Evolutionary conservation across 495 filamentous ascomycete species (phyloP), one percentile per base, ranked within the genome.

Genomic region (Staphylotrichum tortipilum): DNA sequence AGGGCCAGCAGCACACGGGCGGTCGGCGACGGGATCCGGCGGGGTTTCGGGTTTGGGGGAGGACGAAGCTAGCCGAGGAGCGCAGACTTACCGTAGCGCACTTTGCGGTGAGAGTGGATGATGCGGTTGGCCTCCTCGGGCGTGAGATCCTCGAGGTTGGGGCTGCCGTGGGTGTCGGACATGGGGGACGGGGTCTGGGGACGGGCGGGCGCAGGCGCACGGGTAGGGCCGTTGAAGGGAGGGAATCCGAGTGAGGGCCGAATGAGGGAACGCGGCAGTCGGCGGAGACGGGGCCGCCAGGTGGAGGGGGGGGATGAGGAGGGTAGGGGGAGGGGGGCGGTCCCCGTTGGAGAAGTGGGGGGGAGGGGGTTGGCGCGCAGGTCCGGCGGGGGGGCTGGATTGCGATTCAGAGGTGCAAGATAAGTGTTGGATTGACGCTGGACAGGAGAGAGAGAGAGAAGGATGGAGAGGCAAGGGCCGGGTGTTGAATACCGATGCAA

Each of bases 21-120:
- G n/a, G n/a, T n/a, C n/a, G n/a, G n/a, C n/a, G n/a, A n/a, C n/a
- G n/a, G n/a, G 18, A 31, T 31, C 26, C 10, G 19, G 29, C 40
- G 26, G 40, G 40, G 40, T 26, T 14, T 14, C 38, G n/a, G 51
- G 30, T 7, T 21, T 4, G 39, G 26, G 28, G 18, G n/a, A 24
- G 18, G 12, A n/a, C n/a, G n/a, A n/a, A n/a, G n/a, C n/a, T n/a
- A n/a, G n/a, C n/a, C 15, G 18, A 0, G 18, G 9, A 14, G 5
- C 23, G 9, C 24, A 18, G 21, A 42, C 75, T 53, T 72, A 79
- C 76, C 76, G 54, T 79, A 79, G 57, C 75, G 69, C 47, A 79
- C 76, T 56, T 79, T 79, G 33, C 76, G 71, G 49, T 78, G 76
- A 31, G 73, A 76, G 50, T 79, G 76, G 55, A 79, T 79, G 54